Evolutionary conservation across 208 protist genomes (phyloP).

Genomic region (Crithidia acanthocephali): DNA sequence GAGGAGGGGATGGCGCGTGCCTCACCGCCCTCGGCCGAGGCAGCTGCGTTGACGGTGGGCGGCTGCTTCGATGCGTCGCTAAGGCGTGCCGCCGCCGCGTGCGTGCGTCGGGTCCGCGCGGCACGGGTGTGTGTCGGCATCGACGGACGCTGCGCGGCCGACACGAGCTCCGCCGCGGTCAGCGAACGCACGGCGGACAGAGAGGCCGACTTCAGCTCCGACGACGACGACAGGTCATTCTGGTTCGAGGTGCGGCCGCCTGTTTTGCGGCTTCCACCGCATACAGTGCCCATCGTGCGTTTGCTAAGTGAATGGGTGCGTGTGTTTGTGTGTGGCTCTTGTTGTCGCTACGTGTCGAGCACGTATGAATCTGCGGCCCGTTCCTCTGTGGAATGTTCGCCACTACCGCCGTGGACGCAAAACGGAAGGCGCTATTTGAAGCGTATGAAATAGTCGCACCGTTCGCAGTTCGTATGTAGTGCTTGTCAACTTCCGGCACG

Average conservation of each 20-base stretch:
- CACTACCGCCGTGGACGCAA: no score
- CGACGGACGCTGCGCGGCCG: not conserved
- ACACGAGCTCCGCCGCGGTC: not conserved
- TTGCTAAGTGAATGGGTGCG: no score
- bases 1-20: not conserved
- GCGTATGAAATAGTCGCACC: no score
- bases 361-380: no score
- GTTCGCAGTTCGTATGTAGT: no score
- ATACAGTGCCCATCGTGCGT: not conserved
- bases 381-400: no score
- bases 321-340: not conserved
- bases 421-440: no score
- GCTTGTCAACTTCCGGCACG: no score
- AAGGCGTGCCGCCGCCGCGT: not conserved
- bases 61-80: not conserved
- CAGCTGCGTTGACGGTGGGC: not conserved
- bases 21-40: not conserved
- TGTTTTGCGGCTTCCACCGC: not conserved
- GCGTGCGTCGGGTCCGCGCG: not conserved
- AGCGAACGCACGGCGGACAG: not conserved
- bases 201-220: conserved; percentile 3
- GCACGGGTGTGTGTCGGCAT: not conserved
- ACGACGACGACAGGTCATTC: not conserved
- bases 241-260: not conserved
- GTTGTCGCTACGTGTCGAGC: no score